Base-by-base conservation (phyloP, 192 early-diverging fungal genomes). In the Umbelopsis sp. region DNA sequence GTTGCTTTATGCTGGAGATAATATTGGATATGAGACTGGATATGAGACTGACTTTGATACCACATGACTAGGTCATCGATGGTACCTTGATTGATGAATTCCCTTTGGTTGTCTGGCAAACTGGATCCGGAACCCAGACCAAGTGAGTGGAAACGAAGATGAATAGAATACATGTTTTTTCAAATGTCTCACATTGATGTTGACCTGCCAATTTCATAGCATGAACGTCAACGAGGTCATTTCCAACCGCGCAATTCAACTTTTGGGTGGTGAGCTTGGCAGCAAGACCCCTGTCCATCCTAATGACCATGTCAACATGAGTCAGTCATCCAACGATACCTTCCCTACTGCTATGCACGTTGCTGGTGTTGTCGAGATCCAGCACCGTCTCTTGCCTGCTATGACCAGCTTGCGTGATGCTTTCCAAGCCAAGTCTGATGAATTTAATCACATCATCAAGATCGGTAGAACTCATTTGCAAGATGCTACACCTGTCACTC, bases 331-430 rank as follows among this genome's bases (percentile, higher is more conserved):
- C 52, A 99, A 99, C 78, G 97, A 99, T 77, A 97, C 96, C 64
- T 99, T 99, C 89, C 98, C 98, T 25, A 98, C 97, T 30, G 96
- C 97, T 71, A 99, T 99, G 98, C 97, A 98, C 82, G 91, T 99
- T 73, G 90, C 96, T n/a, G 95, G 97, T 48, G 93, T 92, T 67
- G 82, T 90, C 21, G 92, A 94, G 75, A 90, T 98, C 70, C 86
- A 91, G 84, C 80, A 91, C 27, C 86, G 84, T 46, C 88, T 99
- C 71, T 77, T 99, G 68, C 98, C 98, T 18, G 89, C 93, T 46
- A 83, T 99, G 58, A 88, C 88, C 51, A 72, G 83, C 44, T 84
- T 99, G 58, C 90, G 92, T 52, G 85, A 93, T 48, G 91, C 93
- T 23, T 82, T 99, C 74, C 76, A 88, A 55, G 80, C 79, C 68